Evolutionary conservation across 305 asterid species (phyloP), one percentile per base, ranked within the genome.

Genomic region (Petunia hybrid): DNA sequence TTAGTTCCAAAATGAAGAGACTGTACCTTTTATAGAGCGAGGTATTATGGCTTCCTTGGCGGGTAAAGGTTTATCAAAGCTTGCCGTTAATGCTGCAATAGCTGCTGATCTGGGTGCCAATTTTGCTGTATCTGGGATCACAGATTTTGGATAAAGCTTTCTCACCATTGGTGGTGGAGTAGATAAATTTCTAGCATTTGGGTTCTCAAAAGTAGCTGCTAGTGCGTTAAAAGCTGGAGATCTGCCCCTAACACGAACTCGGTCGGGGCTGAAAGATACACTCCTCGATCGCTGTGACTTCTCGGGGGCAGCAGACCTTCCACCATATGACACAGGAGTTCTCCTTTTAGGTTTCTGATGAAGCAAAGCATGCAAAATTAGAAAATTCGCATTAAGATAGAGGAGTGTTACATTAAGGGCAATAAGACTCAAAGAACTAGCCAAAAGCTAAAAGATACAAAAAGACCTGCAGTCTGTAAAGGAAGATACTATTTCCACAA

Each of bases 161-260:
- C 89, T 87, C 86, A 90, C 93, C 90, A 90, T 75, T 41, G 99
- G 98, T 31, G 99, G 99, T 77, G 99, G 99, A 36, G 99, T 97
- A 10, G 99, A 97, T 82, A 97, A 84, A 83, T 97, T 97, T 79
- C 99, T 91, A 40, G 94, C 83, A 81, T 82, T 95, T 76, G 94
- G 86, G 82, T 78, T 91, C 88, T 97, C 99, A 53, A 97, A 97
- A 46, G 84, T 87, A 62, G 99, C 97, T n/a, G 99, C 98, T 60
- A 97, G 85, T 68, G 98, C 98, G 71, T 91, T 95, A 91, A 97
- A 97, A 38, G 99, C 99, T 14, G 99, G 99, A 61, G 99, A 97
- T 71, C 94, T 87, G 85, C 99, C 99, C 85, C 99, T 92, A 68
- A 92, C 97, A 83, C 99, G 98, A 85, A 84, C 91, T 85, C 95